These are phyloP conservation scores for Pseudocercospora musae DNA, from an alignment of 2,329 filamentous ascomycete species.

Conservation along the genomic window DNA sequence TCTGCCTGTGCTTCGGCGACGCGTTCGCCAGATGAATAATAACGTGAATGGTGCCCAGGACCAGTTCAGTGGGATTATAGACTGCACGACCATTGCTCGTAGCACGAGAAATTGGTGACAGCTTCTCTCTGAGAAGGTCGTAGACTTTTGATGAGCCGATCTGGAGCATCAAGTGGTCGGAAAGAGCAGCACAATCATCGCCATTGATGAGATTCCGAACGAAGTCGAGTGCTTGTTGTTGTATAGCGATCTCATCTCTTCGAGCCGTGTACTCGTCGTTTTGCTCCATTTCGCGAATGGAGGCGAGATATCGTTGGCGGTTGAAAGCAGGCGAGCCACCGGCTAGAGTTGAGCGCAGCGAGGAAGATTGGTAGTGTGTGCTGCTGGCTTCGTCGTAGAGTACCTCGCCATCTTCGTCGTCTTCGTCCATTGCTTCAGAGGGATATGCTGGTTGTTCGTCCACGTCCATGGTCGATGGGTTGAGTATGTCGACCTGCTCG, in stretches of 20 bases:
- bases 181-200: slow-evolving; percentile 62
- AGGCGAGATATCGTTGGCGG: slow-evolving; percentile 29
- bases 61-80: slow-evolving; percentile 57
- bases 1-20: slow-evolving; percentile 70
- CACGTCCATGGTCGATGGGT: slow-evolving; percentile 43
- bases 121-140: slow-evolving; percentile 73
- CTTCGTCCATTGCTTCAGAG: slow-evolving; percentile 29
- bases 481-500: slow-evolving; percentile 59
- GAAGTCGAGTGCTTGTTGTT: slow-evolving; percentile 87
- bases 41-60: slow-evolving; percentile 74
- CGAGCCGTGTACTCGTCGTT: slow-evolving; percentile 62
- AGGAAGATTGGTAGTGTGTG: slow-evolving; percentile 37
- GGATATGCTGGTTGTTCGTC: slow-evolving; percentile 25
- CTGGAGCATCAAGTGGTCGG: slow-evolving; percentile 75
- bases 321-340: slow-evolving; percentile 26
- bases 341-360: slow-evolving; percentile 35
- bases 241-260: slow-evolving; percentile 79
- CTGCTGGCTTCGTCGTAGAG: slow-evolving; percentile 42
- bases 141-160: slow-evolving; percentile 77
- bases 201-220: slow-evolving; percentile 84
- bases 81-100: slow-evolving; percentile 36
- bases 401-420: slow-evolving; percentile 43
- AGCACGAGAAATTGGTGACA: slow-evolving; percentile 49
- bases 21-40: slow-evolving; percentile 87
- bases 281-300: slow-evolving; percentile 50